phyloP scores from a whole-genome alignment of 1,284 basidiomycete species.

The Bondarzewia mesenterica region DNA sequence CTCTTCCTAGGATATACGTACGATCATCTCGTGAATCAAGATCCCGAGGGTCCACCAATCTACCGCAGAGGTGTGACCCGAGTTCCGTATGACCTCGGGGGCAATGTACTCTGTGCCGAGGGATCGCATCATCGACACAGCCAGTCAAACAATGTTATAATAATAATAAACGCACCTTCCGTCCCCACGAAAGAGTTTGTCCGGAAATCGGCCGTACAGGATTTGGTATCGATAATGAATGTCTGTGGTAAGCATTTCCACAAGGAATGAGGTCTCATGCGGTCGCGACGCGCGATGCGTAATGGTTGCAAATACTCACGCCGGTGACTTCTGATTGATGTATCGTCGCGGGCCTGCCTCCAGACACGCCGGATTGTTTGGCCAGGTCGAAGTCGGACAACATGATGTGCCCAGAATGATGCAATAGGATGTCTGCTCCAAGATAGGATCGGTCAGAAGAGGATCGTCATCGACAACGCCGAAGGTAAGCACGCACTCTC shows the following conservation, averaged over 20 bases:
- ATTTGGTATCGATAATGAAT: constrained; percentile 92
- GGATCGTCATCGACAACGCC: background rate
- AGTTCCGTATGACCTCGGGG: constrained; percentile 96
- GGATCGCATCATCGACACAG: background rate
- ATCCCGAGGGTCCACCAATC: constrained; percentile 99
- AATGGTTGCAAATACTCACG: constrained; percentile 34
- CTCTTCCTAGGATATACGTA: constrained; percentile 39
- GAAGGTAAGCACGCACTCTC: constrained; percentile 69
- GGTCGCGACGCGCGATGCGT: constrained; percentile 4
- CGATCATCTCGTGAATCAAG: constrained; percentile 99
- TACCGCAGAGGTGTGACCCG: constrained; percentile 96
- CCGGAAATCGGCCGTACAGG: constrained; percentile 95
- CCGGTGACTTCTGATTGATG: constrained; percentile 86
- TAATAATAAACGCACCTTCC: constrained; percentile 56
- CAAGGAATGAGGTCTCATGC: constrained; percentile 2
- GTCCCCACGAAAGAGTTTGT: constrained; percentile 99
- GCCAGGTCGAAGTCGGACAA: constrained; percentile 98
- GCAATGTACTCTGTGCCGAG: constrained; percentile 85
- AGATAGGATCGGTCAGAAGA: background rate
- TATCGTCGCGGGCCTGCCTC: constrained; percentile 85
- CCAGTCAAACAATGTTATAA: background rate
- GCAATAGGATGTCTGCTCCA: constrained; percentile 95
- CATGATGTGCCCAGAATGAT: constrained; percentile 99
- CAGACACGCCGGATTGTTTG: constrained; percentile 85
- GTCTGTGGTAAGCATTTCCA: constrained; percentile 35